Conservation (phyloP, 176 grass and related monocot genomes). For the Oryza brachyantha region DNA sequence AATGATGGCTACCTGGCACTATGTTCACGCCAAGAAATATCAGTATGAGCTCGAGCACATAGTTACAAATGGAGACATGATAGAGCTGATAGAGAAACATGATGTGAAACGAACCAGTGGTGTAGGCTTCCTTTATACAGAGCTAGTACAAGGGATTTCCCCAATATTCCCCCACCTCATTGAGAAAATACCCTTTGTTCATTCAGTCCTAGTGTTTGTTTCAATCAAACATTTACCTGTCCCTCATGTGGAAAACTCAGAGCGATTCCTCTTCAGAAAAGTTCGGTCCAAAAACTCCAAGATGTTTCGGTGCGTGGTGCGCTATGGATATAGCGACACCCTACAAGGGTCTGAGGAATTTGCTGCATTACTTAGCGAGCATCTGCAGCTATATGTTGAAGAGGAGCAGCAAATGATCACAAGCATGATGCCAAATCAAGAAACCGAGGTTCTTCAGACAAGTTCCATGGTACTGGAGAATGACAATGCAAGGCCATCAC, state of each 20-base stretch:
- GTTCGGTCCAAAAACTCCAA: not conserved
- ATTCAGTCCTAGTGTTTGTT: conserved; percentile 50
- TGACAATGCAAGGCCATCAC: not conserved
- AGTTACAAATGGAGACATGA: conserved; percentile 24
- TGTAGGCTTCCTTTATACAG: conserved; percentile 46
- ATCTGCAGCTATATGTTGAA: conserved; percentile 23
- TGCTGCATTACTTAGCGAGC: conserved; percentile 16
- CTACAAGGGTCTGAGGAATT: conserved; percentile 37
- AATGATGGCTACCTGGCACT: conserved; percentile 56
- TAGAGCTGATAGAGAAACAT: not conserved
- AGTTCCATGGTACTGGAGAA: not conserved
- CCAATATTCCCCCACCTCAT: conserved; percentile 56
- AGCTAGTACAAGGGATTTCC: conserved; percentile 53
- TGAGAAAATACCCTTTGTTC: conserved; percentile 43
- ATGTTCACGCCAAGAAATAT: conserved; percentile 49
- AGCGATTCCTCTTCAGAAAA: conserved; percentile 51
- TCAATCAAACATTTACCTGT: conserved; percentile 50
- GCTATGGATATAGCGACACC: conserved; percentile 51
- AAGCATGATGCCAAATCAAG: not conserved
- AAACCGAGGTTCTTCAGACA: conserved; percentile 8
- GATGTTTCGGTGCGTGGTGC: conserved; percentile 49
- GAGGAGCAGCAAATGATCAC: conserved; percentile 22
- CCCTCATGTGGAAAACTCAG: conserved; percentile 30
- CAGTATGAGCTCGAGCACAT: conserved; percentile 42
- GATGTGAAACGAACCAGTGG: conserved; percentile 33